Conservation (phyloP, 768 basidiomycete genomes). For the Rhizopogon roseolus region DNA sequence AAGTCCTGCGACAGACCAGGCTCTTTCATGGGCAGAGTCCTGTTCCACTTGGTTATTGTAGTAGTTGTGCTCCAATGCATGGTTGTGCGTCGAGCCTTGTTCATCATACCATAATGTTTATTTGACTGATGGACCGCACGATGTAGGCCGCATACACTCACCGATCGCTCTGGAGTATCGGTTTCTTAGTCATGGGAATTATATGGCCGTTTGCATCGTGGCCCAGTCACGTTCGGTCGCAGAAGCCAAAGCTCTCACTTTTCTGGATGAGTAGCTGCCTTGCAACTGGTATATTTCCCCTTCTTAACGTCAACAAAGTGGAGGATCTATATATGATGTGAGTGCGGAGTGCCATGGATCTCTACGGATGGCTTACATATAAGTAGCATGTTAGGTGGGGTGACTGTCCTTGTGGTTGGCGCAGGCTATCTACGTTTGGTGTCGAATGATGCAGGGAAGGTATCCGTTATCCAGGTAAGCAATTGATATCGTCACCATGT, state of each 20-base stretch:
- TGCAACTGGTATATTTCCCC: slow-evolving; percentile 60
- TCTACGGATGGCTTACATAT: slow-evolving; percentile 6
- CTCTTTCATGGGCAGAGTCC: neutral
- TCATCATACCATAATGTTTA: neutral
- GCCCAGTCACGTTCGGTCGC: slow-evolving; percentile 29
- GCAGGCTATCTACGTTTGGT: slow-evolving; percentile 10
- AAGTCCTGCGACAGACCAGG: neutral
- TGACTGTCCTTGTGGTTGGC: slow-evolving; percentile 36
- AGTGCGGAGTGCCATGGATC: slow-evolving; percentile 18
- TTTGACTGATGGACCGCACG: slow-evolving; percentile 1
- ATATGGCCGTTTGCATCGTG: slow-evolving; percentile 61
- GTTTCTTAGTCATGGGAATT: slow-evolving; percentile 54
- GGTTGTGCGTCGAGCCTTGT: slow-evolving; percentile 50
- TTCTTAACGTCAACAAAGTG: slow-evolving; percentile 66
- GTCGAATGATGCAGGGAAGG: neutral
- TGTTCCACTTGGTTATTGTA: slow-evolving; percentile 20
- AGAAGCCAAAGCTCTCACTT: slow-evolving; percentile 21
- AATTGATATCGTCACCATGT: neutral
- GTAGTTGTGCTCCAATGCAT: slow-evolving; percentile 53
- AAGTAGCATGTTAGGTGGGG: slow-evolving; percentile 44
- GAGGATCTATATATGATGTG: slow-evolving; percentile 62
- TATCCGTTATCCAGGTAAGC: slow-evolving; percentile 21
- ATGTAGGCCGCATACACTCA: slow-evolving; percentile 64
- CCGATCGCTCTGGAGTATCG: slow-evolving; percentile 68
- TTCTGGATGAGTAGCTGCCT: slow-evolving; percentile 50